Evolutionary conservation across 2,329 filamentous ascomycete species (phyloP).

Genomic region (Cadophora luteo-olivacea): DNA sequence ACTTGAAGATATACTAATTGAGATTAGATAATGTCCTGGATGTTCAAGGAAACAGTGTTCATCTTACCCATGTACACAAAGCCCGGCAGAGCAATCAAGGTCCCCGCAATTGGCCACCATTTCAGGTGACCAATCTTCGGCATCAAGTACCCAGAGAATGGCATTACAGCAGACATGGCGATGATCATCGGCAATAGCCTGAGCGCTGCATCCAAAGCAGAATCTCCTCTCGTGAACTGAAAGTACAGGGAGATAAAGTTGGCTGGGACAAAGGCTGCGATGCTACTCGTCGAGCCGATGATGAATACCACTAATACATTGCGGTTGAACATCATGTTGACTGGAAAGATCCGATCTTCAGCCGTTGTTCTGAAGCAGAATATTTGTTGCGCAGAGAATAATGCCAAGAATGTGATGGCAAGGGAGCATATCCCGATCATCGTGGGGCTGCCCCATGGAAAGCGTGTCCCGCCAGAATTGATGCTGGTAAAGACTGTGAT

Average conservation of each 20-base stretch:
- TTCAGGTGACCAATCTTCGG: not conserved
- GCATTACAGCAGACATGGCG: slow-evolving; percentile 15
- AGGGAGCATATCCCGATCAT: slow-evolving; percentile 1
- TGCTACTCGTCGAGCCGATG: not conserved
- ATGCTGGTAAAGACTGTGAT: not conserved
- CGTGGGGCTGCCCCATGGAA: not conserved
- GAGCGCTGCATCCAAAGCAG: slow-evolving; percentile 7
- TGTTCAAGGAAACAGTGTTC: not conserved
- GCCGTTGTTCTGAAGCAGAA: not conserved
- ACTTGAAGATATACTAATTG: not conserved
- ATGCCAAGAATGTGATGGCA: not conserved
- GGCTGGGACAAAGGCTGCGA: not conserved
- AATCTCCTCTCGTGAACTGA: slow-evolving; percentile 1
- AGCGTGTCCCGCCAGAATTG: slow-evolving; percentile 1
- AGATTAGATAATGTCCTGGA: not conserved
- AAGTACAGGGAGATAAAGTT: slow-evolving; percentile 1
- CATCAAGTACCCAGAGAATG: not conserved
- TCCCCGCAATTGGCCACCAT: slow-evolving; percentile 1
- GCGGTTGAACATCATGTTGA: not conserved
- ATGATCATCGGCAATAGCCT: not conserved
- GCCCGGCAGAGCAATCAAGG: not conserved
- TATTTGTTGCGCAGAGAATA: not conserved
- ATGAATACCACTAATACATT: not conserved
- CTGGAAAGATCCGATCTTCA: not conserved
- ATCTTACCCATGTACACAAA: slow-evolving; percentile 1